phyloP scores from a whole-genome alignment of 2,329 filamentous ascomycete genomes.

The Alternaria panax region DNA sequence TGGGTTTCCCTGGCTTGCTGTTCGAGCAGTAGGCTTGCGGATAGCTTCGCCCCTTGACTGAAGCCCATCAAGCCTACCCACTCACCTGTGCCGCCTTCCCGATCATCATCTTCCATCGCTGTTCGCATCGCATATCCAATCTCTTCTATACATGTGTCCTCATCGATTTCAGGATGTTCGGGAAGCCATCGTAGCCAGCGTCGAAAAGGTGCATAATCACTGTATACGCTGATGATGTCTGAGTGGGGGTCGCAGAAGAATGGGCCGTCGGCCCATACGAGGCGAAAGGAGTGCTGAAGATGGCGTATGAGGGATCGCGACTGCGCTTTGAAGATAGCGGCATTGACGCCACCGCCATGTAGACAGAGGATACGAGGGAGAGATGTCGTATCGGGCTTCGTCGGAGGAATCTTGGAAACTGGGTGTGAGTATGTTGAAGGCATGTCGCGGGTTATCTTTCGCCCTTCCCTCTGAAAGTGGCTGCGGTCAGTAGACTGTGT shows the following conservation, averaged over 20 bases:
- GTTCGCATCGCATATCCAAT: conserved; percentile 55
- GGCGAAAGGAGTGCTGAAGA: conserved; percentile 67
- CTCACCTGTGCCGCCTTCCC: conserved; percentile 50
- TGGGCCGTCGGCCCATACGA: conserved; percentile 76
- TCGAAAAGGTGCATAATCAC: conserved; percentile 69
- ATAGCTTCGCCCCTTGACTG: conserved; percentile 59
- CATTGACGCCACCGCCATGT: conserved; percentile 80
- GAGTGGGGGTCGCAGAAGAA: conserved; percentile 68
- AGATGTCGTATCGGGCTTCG: conserved; percentile 32
- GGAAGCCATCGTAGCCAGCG: conserved; percentile 70
- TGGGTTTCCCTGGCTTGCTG: conserved; percentile 63
- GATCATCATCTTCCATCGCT: conserved; percentile 56
- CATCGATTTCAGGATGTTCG: conserved; percentile 63
- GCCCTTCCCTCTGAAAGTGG: background rate
- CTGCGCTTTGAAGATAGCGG: conserved; percentile 72
- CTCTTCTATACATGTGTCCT: conserved; percentile 57
- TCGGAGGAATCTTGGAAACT: conserved; percentile 33
- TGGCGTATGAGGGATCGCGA: conserved; percentile 63
- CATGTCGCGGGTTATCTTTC: conserved; percentile 1
- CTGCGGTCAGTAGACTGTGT: background rate
- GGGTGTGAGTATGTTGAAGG: conserved; percentile 8
- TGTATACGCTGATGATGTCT: conserved; percentile 70
- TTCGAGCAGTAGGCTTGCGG: conserved; percentile 57
- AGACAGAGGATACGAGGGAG: conserved; percentile 77
- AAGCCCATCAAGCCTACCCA: conserved; percentile 62